Base-by-base conservation (phyloP, 2,329 filamentous ascomycete species). In the Aspergillus luchuensis region DNA sequence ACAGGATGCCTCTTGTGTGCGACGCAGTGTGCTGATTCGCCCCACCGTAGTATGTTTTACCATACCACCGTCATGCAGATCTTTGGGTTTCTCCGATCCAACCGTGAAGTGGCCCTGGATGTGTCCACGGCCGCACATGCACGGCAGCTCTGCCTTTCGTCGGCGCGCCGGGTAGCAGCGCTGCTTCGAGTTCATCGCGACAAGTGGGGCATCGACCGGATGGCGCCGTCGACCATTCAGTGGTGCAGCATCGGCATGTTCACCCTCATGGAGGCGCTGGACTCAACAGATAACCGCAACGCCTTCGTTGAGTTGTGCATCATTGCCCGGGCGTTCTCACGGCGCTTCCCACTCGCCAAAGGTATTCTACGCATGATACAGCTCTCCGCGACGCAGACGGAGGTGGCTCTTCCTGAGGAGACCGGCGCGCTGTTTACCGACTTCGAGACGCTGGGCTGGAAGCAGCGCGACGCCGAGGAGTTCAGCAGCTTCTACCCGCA, bases 131-230 rank as follows among this genome's bases (percentile, higher is more conserved):
- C 56, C 2, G 57, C 53, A 2, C 50, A 57, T 5, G 67, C 71
- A 23, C 60, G 57, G 21, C 50, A 62, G 6, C 59, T 65, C 10
- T 70, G 66, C 33, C 59, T 70, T 19, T 49, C 60, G 0, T 67
- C 64, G 11, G 67, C 71, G 5, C 66, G 66, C 28, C 61, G 57
- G 5, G 67, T 74, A 4, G 63, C 67, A 19, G 33, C 64, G 11
- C 63, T 74, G 8, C 61, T 70, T 21, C 64, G 63, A n/a, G 60
- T 63, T 13, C 69, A 71, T 41, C 71, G 68, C 19, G 45, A 62
- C n/a, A 64, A 67, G 19, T 74, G 72, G 71, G 71, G 72, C 17
- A 63, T 67, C 13, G 70, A 73, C 48, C 66, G 64, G 48, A 68
- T 64, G 69, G 65, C 59, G 58, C 69, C 47, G n/a, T 67, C 61